Conservation (phyloP, 2,329 filamentous ascomycete species). For the Alternaria ethzedia region DNA sequence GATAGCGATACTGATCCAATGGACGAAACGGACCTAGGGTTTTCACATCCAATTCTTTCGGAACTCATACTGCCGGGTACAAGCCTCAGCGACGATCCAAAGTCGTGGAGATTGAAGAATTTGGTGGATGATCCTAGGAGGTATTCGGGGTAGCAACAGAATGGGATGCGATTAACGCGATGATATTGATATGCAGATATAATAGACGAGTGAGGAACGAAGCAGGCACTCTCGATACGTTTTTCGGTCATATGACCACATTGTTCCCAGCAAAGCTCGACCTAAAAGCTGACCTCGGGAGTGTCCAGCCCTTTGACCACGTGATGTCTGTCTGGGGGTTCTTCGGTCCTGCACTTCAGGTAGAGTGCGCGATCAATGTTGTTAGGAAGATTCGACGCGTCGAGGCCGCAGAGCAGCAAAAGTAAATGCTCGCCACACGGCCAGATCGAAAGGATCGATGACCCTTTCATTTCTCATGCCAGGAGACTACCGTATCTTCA, state of each 20-base stretch:
- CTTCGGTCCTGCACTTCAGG: not conserved
- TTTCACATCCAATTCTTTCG: not conserved
- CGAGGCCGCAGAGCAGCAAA: not conserved
- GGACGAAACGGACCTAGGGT: not conserved
- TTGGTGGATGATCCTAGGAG: not conserved
- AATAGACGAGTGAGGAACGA: not conserved
- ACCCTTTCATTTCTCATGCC: not conserved
- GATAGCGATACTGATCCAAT: not conserved
- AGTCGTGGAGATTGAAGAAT: slow-evolving; percentile 1
- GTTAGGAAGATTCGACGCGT: not conserved
- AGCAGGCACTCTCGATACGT: not conserved
- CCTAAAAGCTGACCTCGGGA: not conserved
- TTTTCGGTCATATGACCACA: not conserved
- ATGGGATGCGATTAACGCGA: not conserved
- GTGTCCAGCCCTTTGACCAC: not conserved
- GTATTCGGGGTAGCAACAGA: not conserved
- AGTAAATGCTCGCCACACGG: not conserved
- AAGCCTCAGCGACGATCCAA: not conserved
- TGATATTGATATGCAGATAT: not conserved
- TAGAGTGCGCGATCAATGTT: not conserved
- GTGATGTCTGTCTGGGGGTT: not conserved
- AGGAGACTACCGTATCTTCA: not conserved
- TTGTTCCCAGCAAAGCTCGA: not conserved
- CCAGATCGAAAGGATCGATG: not conserved
- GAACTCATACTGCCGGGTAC: slow-evolving; percentile 4